These are phyloP conservation scores for Fusarium equiseti DNA, from an alignment of 2,329 filamentous ascomycete species.

Conservation along the genomic window DNA sequence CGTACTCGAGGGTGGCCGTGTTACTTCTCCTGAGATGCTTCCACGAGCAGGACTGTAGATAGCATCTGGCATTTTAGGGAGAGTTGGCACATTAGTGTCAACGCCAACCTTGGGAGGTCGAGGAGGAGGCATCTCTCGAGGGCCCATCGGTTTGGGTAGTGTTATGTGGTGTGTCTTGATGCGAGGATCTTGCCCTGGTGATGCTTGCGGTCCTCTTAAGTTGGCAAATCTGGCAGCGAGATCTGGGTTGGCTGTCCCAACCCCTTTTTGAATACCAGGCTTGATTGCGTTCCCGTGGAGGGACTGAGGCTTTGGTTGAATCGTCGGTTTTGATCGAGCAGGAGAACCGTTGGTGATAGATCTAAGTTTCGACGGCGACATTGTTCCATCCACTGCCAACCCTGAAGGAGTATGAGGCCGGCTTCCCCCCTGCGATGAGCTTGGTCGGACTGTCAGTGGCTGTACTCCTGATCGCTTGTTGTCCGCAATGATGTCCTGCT, in stretches of 20 bases:
- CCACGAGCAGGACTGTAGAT: slow-evolving; percentile 84
- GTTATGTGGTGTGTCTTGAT: slow-evolving; percentile 63
- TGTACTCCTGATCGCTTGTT: slow-evolving; percentile 72
- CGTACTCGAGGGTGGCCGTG: slow-evolving; percentile 74
- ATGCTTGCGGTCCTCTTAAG: slow-evolving; percentile 59
- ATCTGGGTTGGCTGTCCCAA: slow-evolving; percentile 56
- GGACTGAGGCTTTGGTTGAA: slow-evolving; percentile 76
- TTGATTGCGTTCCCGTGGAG: slow-evolving; percentile 70
- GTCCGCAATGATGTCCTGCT: slow-evolving; percentile 70
- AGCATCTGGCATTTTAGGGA: slow-evolving; percentile 79
- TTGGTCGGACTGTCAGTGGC: slow-evolving; percentile 50
- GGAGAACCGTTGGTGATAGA: slow-evolving; percentile 33
- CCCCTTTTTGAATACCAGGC: slow-evolving; percentile 48
- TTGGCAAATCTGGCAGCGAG: slow-evolving; percentile 69
- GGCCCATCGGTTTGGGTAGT: slow-evolving; percentile 57
- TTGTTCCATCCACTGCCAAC: slow-evolving; percentile 16
- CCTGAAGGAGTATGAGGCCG: slow-evolving; percentile 37
- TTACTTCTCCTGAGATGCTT: slow-evolving; percentile 73
- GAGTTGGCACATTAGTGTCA: slow-evolving; percentile 64
- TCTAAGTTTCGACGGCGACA: slow-evolving; percentile 23
- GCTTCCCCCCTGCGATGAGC: slow-evolving; percentile 30
- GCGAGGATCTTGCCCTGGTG: slow-evolving; percentile 63
- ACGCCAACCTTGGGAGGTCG: slow-evolving; percentile 62
- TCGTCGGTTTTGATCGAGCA: slow-evolving; percentile 57
- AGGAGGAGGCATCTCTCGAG: slow-evolving; percentile 65